phyloP scores from a whole-genome alignment of 352 stramenopile genomes.

The Phytopythium montanum region DNA sequence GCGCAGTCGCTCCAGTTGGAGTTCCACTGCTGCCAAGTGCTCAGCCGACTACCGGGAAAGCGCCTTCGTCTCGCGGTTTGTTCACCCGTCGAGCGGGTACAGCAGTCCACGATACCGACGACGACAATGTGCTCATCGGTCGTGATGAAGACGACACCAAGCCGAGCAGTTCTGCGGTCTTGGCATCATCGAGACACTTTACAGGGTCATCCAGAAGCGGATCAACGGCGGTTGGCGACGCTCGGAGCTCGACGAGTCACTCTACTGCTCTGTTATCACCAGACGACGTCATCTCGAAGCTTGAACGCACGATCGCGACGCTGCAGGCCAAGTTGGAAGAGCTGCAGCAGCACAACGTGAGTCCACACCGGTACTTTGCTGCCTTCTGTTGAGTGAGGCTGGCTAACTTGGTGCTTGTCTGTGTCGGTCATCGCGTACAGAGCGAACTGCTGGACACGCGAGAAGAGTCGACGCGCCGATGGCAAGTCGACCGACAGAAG shows the following conservation, averaged over 20 bases:
- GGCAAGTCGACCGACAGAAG: constrained; percentile 64
- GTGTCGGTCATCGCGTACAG: constrained; percentile 18
- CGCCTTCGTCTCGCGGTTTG: constrained; percentile 48
- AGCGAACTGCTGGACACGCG: constrained; percentile 52
- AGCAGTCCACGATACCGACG: constrained; percentile 33
- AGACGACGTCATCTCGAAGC: constrained; percentile 32
- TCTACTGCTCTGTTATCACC: constrained; percentile 8
- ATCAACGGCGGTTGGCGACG: not conserved
- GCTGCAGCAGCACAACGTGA: constrained; percentile 74
- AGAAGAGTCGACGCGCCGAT: constrained; percentile 60
- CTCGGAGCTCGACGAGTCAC: not conserved
- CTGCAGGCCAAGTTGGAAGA: constrained; percentile 63
- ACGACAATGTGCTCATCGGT: constrained; percentile 68
- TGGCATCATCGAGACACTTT: not conserved
- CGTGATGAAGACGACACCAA: constrained; percentile 35
- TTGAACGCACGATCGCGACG: constrained; percentile 54
- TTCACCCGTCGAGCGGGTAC: constrained; percentile 47
- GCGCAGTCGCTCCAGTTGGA: not conserved
- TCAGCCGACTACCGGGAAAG: constrained; percentile 21
- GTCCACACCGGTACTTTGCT: constrained; percentile 6
- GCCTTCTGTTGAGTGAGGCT: not conserved
- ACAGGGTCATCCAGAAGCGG: not conserved
- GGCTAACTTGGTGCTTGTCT: not conserved
- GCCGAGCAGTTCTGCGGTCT: not conserved
- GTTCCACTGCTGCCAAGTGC: constrained; percentile 7